Base-by-base conservation (phyloP, 441 rosid species). In the Macaranga tanarius region DNA sequence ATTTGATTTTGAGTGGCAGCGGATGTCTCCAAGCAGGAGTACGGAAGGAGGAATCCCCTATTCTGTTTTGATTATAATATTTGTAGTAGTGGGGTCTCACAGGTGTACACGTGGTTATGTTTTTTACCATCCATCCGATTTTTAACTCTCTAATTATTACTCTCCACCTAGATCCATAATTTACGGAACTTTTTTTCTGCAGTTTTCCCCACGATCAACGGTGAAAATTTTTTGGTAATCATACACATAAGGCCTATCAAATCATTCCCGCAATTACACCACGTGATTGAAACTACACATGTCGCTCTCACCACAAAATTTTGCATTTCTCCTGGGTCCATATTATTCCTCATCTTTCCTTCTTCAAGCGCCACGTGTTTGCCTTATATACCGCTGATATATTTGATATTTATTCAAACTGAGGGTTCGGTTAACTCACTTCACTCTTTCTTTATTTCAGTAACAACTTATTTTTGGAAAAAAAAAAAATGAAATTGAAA, bases 61-160 rank as follows among this genome's bases (percentile, higher is more conserved):
- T 65, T 56, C 38, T 28, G 79, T 22, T 56, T 70, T 12, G 25
- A 74, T 51, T 75, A 65, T 52, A n/a, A 20, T 61, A 71, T 38
- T 38, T 66, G 12, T 25, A 62, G 72, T 65, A 48, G 66, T 10
- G 28, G 66, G 76, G 69, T 19, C 69, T 63, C 69, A 20, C 22
- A 25, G 51, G 64, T 5, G 5, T 76, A 85, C 85, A 83, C 86
- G 85, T 82, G 86, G 86, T 65, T 19, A 60, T 84, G 78, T 76
- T 62, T 74, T 73, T 62, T 9, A 79, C 86, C 84, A 58, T 64
- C 23, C 0, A 67, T 65, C 48, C 75, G 64, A 56, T 9, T 9
- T 45, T 4, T 12, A 11, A 13, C 48, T 15, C 11, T 1, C 44
- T 8, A 34, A 67, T 75, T 11, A 69, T 74, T 76, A 75, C 74